Percentiles rank a stretch among this genome's conserved stretches.
phyloP scores from a whole-genome alignment of 2,329 filamentous ascomycete species.

The Colletotrichum sublineola region DNA sequence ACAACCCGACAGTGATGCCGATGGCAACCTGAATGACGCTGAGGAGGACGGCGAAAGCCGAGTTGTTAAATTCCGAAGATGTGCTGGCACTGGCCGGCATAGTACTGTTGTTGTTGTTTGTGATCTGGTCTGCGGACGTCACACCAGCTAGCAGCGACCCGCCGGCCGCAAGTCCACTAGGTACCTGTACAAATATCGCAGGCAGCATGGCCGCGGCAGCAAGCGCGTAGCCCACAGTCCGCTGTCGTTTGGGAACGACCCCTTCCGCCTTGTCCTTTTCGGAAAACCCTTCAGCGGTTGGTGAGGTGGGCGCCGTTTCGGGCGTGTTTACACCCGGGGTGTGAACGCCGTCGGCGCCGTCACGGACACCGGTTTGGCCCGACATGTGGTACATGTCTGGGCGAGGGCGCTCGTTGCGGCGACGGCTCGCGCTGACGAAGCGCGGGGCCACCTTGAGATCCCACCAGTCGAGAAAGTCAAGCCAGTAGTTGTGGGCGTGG shows the following conservation, averaged over 20 bases:
- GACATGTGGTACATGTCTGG: slow-evolving; percentile 39
- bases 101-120: slow-evolving; percentile 57
- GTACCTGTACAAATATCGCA: slow-evolving; percentile 82
- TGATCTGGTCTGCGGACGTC: slow-evolving; percentile 68
- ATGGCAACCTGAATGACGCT: slow-evolving; percentile 73
- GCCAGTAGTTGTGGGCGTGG: slow-evolving; percentile 66
- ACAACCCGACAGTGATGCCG: slow-evolving; percentile 72
- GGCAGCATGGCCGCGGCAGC: slow-evolving; percentile 89
- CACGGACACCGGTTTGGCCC: slow-evolving; percentile 13
- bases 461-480: slow-evolving; percentile 65
- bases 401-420: slow-evolving; percentile 46
- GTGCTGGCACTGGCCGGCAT: slow-evolving; percentile 47
- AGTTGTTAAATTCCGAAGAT: slow-evolving; percentile 52
- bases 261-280: slow-evolving; percentile 45
- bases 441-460: slow-evolving; percentile 59
- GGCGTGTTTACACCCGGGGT: slow-evolving; percentile 20
- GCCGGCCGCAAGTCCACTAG: slow-evolving; percentile 71
- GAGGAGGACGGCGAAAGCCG: slow-evolving; percentile 67
- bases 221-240: slow-evolving; percentile 76
- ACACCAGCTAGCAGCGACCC: slow-evolving; percentile 72
- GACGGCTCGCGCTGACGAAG: slow-evolving; percentile 49
- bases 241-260: slow-evolving; percentile 45
- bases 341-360: slow-evolving; percentile 2
- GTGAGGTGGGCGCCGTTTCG: slow-evolving; percentile 37
- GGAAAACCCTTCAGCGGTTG: slow-evolving; percentile 1